These are phyloP conservation scores for Syncephalastrum racemosum DNA, from an alignment of 371 early-diverging fungal species.

Conservation along the genomic window DNA sequence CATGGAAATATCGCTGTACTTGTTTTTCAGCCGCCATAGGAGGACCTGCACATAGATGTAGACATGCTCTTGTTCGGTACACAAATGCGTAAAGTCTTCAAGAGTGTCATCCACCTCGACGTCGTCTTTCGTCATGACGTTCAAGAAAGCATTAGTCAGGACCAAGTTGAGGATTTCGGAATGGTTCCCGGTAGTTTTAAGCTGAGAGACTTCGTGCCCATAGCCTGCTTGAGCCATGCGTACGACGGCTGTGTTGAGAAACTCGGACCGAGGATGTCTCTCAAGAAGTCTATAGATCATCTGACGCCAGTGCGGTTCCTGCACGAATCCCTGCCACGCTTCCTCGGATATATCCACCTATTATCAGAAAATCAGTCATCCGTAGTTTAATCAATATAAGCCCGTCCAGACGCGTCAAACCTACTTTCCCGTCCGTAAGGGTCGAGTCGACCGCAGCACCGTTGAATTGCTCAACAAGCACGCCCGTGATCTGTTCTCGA, in stretches of 20 bases:
- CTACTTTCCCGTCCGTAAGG: too few species aligned
- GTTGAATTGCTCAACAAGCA: too few species aligned
- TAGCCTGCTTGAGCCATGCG: too few species aligned
- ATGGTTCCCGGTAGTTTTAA: too few species aligned
- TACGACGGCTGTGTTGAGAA: slow-evolving; percentile 57
- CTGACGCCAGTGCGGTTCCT: slow-evolving; percentile 61
- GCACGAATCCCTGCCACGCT: slow-evolving; percentile 47
- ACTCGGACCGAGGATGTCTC: slow-evolving; percentile 53
- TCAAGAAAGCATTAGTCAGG: slow-evolving; percentile 23
- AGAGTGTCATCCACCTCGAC: slow-evolving; percentile 46
- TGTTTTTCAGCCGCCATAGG: slow-evolving; percentile 49
- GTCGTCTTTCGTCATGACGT: slow-evolving; percentile 54
- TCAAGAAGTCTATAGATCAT: slow-evolving; percentile 66
- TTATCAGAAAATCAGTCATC: too few species aligned
- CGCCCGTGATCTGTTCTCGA: too few species aligned
- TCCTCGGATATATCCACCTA: too few species aligned
- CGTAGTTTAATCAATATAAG: too few species aligned
- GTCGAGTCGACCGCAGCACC: too few species aligned
- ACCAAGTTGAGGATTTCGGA: too few species aligned
- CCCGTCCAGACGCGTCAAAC: too few species aligned
- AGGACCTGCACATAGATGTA: slow-evolving; percentile 67
- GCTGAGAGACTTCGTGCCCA: too few species aligned
- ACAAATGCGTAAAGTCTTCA: slow-evolving; percentile 18
- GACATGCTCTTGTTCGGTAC: slow-evolving; percentile 67
- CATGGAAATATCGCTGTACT: slow-evolving; percentile 52